Evolutionary conservation across 352 stramenopile genomes (phyloP).

Genomic region (Pythium insidiosum): DNA sequence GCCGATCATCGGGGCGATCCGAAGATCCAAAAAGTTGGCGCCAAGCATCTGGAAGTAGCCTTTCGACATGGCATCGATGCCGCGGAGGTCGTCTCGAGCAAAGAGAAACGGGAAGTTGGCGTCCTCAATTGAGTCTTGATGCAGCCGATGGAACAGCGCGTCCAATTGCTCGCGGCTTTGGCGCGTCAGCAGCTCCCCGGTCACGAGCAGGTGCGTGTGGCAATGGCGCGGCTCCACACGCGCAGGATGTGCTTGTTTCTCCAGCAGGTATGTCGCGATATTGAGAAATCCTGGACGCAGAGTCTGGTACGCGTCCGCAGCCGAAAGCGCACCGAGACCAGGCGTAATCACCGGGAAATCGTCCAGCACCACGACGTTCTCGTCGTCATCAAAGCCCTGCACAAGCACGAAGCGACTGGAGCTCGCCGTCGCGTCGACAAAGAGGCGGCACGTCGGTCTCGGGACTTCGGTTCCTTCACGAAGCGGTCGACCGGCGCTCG

Average conservation of each 20-base stretch:
- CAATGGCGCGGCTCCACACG: conserved; percentile 42
- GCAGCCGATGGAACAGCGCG: conserved; percentile 20
- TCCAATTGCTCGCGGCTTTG: conserved; percentile 15
- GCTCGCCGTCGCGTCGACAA: conserved; percentile 22
- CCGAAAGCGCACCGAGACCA: conserved; percentile 8
- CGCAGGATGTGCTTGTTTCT: conserved; percentile 8
- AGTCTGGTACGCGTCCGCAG: conserved; percentile 28
- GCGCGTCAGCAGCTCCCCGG: conserved; percentile 20
- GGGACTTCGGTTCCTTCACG: no score
- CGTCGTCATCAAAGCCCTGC: conserved; percentile 24
- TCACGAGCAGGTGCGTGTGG: conserved; percentile 27
- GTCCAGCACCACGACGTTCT: conserved; percentile 24
- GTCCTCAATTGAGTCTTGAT: conserved; percentile 37
- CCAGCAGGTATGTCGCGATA: conserved; percentile 23
- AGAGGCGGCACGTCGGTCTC: conserved; percentile 29
- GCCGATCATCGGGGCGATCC: conserved; percentile 33
- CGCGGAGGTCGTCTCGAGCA: conserved; percentile 34
- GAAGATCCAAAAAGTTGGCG: conserved; percentile 51
- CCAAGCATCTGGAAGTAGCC: conserved; percentile 52
- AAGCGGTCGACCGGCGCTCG: no score
- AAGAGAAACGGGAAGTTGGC: conserved; percentile 48
- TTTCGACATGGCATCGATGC: conserved; percentile 26
- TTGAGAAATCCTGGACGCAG: conserved; percentile 35
- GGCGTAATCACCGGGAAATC: conserved; percentile 13
- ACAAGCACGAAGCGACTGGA: conserved; percentile 35